A percentile compares a stretch with the other conserved stretches of the same genome.
phyloP scores from a whole-genome alignment of 2,329 filamentous ascomycete species.

The Colletotrichum liriopes region DNA sequence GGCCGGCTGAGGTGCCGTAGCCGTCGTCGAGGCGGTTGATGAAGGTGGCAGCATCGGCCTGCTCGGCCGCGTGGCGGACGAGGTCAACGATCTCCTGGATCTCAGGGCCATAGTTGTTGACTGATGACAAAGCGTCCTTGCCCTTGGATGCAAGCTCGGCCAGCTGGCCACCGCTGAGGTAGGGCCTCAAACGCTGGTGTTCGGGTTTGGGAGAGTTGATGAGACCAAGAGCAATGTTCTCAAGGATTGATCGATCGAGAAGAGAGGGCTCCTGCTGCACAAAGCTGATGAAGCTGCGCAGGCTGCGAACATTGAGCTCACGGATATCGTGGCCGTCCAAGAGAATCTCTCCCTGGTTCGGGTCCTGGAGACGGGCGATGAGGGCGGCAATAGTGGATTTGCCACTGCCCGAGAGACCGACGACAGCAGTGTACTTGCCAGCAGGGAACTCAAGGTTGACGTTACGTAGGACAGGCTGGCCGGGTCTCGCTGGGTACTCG shows the following conservation, averaged over 20 bases:
- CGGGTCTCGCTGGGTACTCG: slow-evolving; percentile 55
- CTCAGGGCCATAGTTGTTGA: slow-evolving; percentile 43
- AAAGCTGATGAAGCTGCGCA: slow-evolving; percentile 52
- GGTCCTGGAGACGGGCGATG: slow-evolving; percentile 63
- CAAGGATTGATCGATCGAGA: slow-evolving; percentile 55
- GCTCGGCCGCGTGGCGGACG: slow-evolving; percentile 62
- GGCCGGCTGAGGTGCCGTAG: slow-evolving; percentile 62
- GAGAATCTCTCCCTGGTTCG: slow-evolving; percentile 56
- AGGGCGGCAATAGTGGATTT: slow-evolving; percentile 62
- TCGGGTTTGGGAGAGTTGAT: slow-evolving; percentile 53
- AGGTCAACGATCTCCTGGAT: slow-evolving; percentile 61
- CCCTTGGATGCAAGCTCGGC: slow-evolving; percentile 58
- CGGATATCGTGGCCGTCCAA: slow-evolving; percentile 56
- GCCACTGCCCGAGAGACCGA: slow-evolving; percentile 65
- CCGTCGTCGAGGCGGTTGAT: slow-evolving; percentile 65
- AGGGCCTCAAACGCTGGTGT: slow-evolving; percentile 53
- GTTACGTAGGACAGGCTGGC: slow-evolving; percentile 53
- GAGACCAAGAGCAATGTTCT: slow-evolving; percentile 61
- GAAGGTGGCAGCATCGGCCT: slow-evolving; percentile 70
- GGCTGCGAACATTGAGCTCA: slow-evolving; percentile 53
- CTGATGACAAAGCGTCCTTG: slow-evolving; percentile 45
- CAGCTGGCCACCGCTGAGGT: slow-evolving; percentile 60
- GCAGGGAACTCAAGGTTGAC: slow-evolving; percentile 54
- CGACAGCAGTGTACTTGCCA: slow-evolving; percentile 63
- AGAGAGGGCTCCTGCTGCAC: slow-evolving; percentile 54